These are phyloP conservation scores for Toxoplasma gondii DNA, from an alignment of 169 alveolate genomes.

Conservation along the genomic window DNA sequence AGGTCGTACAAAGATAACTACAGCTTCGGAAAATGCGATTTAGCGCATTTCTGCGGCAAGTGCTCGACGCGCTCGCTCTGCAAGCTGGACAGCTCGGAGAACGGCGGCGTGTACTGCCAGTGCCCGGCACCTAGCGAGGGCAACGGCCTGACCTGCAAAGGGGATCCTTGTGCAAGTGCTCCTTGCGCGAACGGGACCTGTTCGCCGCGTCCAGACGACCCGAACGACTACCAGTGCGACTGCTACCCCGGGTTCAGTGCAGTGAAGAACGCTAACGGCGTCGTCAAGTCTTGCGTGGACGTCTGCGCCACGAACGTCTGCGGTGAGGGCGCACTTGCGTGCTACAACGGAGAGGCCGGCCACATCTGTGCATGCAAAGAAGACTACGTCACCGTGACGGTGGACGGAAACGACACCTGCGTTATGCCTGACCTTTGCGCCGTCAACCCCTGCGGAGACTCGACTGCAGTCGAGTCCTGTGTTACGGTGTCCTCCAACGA, in stretches of 20 bases:
- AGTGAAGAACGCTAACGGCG: not conserved
- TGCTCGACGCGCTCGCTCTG: not conserved
- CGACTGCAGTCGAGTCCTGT: not conserved
- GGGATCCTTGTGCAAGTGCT: not conserved
- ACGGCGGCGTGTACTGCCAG: conserved; percentile 34
- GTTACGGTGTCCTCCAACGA: not conserved
- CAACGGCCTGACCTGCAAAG: not conserved
- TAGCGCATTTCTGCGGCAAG: not conserved
- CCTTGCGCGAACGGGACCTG: conserved; percentile 30
- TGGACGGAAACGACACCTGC: conserved; percentile 17
- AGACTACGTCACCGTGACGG: not conserved
- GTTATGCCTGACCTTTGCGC: conserved; percentile 26
- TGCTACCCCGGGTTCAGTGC: not conserved
- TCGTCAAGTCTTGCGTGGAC: not conserved
- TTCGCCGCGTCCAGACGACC: not conserved
- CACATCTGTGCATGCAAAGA: not conserved
- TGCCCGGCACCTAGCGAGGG: conserved; percentile 18
- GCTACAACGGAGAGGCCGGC: conserved; percentile 5
- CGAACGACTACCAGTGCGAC: not conserved
- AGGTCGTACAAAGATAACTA: not conserved
- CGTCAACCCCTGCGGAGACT: conserved; percentile 8
- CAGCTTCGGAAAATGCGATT: conserved; percentile 9
- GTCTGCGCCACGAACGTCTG: conserved; percentile 7
- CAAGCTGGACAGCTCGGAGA: conserved; percentile 2
- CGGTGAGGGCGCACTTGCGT: conserved; percentile 24